Percentiles rank a stretch among this genome's conserved stretches.
phyloP scores from a whole-genome alignment of 208 protist genomes.

The Novymonas esmeraldas region DNA sequence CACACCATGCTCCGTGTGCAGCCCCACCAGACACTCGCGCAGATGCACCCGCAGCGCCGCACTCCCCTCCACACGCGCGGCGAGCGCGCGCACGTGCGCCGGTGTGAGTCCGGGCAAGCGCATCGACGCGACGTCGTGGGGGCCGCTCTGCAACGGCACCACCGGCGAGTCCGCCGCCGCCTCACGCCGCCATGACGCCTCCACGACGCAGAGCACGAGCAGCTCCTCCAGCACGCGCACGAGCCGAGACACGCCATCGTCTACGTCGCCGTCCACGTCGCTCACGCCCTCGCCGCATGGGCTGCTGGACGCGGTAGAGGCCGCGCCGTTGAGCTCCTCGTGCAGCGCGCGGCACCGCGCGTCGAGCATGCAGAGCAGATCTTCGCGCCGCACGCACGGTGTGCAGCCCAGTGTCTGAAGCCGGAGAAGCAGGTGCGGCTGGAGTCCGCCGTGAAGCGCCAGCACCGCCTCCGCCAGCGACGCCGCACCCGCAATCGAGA shows the following conservation, averaged over 20 bases:
- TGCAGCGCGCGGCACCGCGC: not conserved
- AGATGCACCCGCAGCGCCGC: conserved; percentile 5
- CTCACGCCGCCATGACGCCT: conserved; percentile 1
- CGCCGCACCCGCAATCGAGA: conserved; percentile 3
- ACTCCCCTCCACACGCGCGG: not conserved
- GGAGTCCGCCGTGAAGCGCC: not conserved
- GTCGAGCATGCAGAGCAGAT: not conserved
- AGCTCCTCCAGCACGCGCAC: not conserved
- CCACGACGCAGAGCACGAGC: conserved; percentile 1
- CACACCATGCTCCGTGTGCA: conserved; percentile 12
- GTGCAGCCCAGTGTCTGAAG: conserved; percentile 7
- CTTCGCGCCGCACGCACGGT: conserved; percentile 1
- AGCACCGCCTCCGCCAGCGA: conserved; percentile 9
- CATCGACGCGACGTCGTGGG: no score
- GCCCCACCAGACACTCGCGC: conserved; percentile 2
- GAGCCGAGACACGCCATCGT: not conserved
- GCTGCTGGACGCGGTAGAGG: not conserved
- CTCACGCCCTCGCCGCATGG: no score
- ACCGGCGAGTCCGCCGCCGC: not conserved
- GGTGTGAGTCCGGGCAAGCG: no score
- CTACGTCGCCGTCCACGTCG: not conserved
- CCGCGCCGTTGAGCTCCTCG: not conserved
- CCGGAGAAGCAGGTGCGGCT: conserved; percentile 4
- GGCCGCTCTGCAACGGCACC: not conserved
- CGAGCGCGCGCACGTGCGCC: not conserved